phyloP scores from a whole-genome alignment of 177 flowering plant species.

The Vitis hybrid region DNA sequence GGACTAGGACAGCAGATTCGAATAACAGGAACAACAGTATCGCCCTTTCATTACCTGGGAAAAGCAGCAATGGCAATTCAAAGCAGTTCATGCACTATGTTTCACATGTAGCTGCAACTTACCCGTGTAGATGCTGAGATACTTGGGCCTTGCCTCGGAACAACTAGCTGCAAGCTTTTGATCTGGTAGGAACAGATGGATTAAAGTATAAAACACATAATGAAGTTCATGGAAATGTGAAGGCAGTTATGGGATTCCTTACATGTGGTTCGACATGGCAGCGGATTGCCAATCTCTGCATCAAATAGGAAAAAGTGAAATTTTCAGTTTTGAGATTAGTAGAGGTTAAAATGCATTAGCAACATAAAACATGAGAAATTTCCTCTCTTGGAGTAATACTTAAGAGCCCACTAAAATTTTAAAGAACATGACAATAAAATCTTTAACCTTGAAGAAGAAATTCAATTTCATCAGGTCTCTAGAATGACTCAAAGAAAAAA shows the following conservation, averaged over 20 bases:
- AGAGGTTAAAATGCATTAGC: not conserved
- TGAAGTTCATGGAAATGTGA: not conserved
- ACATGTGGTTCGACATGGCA: constrained; percentile 55
- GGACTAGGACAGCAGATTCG: constrained; percentile 51
- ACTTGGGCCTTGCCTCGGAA: constrained; percentile 48
- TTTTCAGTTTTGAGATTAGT: not conserved
- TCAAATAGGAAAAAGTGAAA: constrained; percentile 10
- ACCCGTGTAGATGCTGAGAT: constrained; percentile 60
- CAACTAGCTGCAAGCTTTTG: constrained; percentile 71
- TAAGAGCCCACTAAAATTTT: no score
- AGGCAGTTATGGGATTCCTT: constrained; percentile 14
- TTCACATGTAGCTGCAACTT: constrained; percentile 5
- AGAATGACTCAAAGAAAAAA: no score
- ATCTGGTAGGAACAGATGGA: constrained; percentile 32
- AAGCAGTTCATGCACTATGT: not conserved
- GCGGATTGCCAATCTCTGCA: constrained; percentile 66
- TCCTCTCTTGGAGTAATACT: no score
- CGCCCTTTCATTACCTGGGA: constrained; percentile 67
- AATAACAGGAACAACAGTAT: constrained; percentile 62
- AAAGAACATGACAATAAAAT: no score
- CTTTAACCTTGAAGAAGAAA: no score
- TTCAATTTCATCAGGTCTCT: no score
- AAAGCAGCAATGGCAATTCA: not conserved
- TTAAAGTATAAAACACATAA: not conserved
- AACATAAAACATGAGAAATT: no score